Evolutionary conservation across 2,329 filamentous ascomycete genomes (phyloP).

Genomic region (Nigrospora oryzae): DNA sequence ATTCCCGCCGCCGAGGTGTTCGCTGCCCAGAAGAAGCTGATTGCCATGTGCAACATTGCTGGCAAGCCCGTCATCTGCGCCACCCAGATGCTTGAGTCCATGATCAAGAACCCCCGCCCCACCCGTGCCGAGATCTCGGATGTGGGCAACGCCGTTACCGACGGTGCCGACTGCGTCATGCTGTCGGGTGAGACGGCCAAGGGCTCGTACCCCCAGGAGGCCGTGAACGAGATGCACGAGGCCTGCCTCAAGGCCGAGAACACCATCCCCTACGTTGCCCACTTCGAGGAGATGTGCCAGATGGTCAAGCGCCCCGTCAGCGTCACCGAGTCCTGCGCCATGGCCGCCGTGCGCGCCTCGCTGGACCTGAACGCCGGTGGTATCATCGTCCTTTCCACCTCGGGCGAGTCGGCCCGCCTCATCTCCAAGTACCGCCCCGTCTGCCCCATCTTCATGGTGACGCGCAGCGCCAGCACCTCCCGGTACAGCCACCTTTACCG

Average conservation of each 20-base stretch:
- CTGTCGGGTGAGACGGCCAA: slow-evolving; percentile 98
- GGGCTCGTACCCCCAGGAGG: slow-evolving; percentile 86
- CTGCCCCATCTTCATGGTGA: slow-evolving; percentile 99
- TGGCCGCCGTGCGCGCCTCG: slow-evolving; percentile 92
- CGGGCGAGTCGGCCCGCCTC: slow-evolving; percentile 87
- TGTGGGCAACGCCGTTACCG: slow-evolving; percentile 94
- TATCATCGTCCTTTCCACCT: slow-evolving; percentile 93
- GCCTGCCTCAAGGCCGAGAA: slow-evolving; percentile 95
- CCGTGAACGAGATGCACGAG: slow-evolving; percentile 96
- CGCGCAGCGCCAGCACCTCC: slow-evolving; percentile 73
- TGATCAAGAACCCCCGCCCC: slow-evolving; percentile 99
- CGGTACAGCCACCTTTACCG: slow-evolving; percentile 94
- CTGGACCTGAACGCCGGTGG: slow-evolving; percentile 94
- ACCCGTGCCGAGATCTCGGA: slow-evolving; percentile 98
- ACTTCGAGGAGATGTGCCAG: slow-evolving; percentile 90
- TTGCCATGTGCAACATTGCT: slow-evolving; percentile 98
- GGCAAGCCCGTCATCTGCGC: slow-evolving; percentile 99
- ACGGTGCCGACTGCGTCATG: slow-evolving; percentile 99
- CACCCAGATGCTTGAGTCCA: slow-evolving; percentile 99
- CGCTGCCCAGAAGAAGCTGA: slow-evolving; percentile 99
- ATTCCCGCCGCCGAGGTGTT: slow-evolving; percentile 98
- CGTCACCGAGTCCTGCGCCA: slow-evolving; percentile 89
- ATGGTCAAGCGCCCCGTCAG: slow-evolving; percentile 75
- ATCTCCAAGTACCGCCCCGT: slow-evolving; percentile 98
- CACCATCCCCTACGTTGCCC: slow-evolving; percentile 91